Conservation (phyloP, 2,329 filamentous ascomycete species). For the Colletotrichum agaves region DNA sequence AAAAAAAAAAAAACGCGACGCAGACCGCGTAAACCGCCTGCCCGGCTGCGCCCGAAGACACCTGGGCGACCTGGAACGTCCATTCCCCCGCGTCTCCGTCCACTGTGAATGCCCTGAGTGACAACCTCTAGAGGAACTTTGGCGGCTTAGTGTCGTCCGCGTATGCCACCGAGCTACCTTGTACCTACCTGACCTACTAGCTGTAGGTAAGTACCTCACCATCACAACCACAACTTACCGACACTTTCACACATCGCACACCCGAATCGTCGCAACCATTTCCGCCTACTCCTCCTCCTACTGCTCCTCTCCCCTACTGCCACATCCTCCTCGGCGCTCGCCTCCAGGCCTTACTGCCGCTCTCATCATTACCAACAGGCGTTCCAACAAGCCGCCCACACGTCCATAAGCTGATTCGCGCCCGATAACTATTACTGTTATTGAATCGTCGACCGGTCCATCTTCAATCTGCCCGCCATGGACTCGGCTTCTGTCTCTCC, state of each 20-base stretch:
- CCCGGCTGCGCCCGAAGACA: neutral
- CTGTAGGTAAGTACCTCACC: too few species aligned
- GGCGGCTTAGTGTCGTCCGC: conserved; percentile 24
- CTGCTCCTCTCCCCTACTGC: neutral
- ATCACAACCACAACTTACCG: conserved; percentile 4
- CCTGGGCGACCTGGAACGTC: neutral
- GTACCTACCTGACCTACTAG: too few species aligned
- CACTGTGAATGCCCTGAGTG: neutral
- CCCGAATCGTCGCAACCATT: conserved; percentile 40
- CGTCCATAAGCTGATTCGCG: neutral
- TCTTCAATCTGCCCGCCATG: conserved; percentile 30
- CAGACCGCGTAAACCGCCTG: conserved; percentile 26
- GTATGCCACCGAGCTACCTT: neutral
- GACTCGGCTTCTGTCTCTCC: conserved; percentile 35
- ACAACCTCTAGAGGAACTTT: neutral
- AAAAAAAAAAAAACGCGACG: conserved; percentile 11
- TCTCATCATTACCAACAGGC: neutral
- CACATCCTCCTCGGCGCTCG: conserved; percentile 11
- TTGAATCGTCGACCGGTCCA: conserved; percentile 13
- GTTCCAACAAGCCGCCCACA: neutral
- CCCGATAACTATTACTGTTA: neutral
- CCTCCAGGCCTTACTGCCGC: conserved; percentile 2
- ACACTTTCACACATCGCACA: conserved; percentile 12
- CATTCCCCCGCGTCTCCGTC: conserved; percentile 5
- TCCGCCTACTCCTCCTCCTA: neutral